Evolutionary conservation across 345 rosid genomes (phyloP).

Genomic region (Triadica sebifera): DNA sequence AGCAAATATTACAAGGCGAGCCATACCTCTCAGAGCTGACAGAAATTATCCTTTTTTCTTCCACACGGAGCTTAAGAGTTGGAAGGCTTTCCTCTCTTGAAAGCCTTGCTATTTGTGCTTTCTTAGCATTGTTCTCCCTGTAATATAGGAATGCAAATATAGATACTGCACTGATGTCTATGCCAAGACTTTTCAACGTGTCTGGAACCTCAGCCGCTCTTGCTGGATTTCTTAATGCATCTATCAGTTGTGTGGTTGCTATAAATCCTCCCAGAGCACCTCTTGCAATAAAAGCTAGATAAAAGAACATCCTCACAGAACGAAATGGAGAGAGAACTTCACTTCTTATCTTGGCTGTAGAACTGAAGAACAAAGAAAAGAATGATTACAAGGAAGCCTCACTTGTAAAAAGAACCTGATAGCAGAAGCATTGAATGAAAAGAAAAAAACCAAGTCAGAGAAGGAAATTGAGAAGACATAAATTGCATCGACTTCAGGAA

Average conservation of each 20-base stretch:
- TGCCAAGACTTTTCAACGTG: slow-evolving; percentile 56
- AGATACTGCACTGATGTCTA: slow-evolving; percentile 73
- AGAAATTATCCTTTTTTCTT: slow-evolving; percentile 57
- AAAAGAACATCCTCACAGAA: slow-evolving; percentile 91
- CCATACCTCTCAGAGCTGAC: slow-evolving; percentile 69
- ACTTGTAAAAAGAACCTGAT: slow-evolving; percentile 33
- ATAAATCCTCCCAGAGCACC: slow-evolving; percentile 75
- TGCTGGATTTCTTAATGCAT: slow-evolving; percentile 64
- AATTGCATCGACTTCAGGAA: neutral
- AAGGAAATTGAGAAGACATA: slow-evolving; percentile 5
- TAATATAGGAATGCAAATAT: slow-evolving; percentile 74
- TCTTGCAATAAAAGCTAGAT: slow-evolving; percentile 81
- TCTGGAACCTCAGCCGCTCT: slow-evolving; percentile 70
- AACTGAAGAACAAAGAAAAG: slow-evolving; percentile 52
- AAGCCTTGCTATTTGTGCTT: slow-evolving; percentile 75
- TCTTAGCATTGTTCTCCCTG: slow-evolving; percentile 71
- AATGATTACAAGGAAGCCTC: slow-evolving; percentile 27
- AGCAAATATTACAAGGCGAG: slow-evolving; percentile 84
- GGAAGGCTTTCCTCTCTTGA: slow-evolving; percentile 90
- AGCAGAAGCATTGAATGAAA: slow-evolving; percentile 16
- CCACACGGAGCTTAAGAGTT: slow-evolving; percentile 76
- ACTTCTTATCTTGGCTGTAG: slow-evolving; percentile 75
- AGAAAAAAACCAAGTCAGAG: slow-evolving; percentile 19
- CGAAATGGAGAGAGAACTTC: slow-evolving; percentile 95
- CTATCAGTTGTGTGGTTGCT: slow-evolving; percentile 72